phyloP scores from a whole-genome alignment of 306 rosid genomes.

The Casuarina cunninghamiana region DNA sequence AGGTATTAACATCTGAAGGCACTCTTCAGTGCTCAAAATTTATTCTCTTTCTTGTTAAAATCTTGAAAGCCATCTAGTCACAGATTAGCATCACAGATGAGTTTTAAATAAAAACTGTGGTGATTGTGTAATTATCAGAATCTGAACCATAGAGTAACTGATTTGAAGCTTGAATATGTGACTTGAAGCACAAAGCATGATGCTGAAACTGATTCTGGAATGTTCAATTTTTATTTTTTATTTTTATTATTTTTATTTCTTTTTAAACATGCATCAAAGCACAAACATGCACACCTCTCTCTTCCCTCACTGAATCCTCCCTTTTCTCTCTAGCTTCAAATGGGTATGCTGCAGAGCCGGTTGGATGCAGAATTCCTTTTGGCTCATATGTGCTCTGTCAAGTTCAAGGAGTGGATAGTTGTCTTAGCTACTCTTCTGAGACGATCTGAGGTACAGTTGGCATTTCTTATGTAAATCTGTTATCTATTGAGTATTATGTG shows the following conservation, averaged over 20 bases:
- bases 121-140: not conserved
- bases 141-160: not conserved
- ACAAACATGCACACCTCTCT: no score
- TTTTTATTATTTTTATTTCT: slow-evolving; percentile 4
- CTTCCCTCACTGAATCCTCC: slow-evolving; percentile 16
- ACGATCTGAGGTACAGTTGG: slow-evolving; percentile 71
- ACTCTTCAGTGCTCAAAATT: slow-evolving; percentile 5
- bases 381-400: slow-evolving; percentile 95
- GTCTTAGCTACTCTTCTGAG: slow-evolving; percentile 92
- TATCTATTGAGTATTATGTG: slow-evolving; percentile 15
- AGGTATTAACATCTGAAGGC: slow-evolving; percentile 46
- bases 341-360: slow-evolving; percentile 84
- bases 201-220: not conserved
- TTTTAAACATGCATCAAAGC: not conserved
- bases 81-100: not conserved
- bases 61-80: slow-evolving; percentile 17
- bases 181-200: not conserved
- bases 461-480: slow-evolving; percentile 15
- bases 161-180: not conserved
- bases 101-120: not conserved
- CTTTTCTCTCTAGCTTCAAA: slow-evolving; percentile 72
- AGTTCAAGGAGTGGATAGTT: slow-evolving; percentile 98
- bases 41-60: slow-evolving; percentile 2
- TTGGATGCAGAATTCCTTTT: slow-evolving; percentile 96
- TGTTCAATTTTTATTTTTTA: slow-evolving; percentile 6